Percentiles rank a stretch among this genome's conserved stretches.
Conservation (phyloP, 306 rosid species). For the Citrullus mucosospermus region DNA sequence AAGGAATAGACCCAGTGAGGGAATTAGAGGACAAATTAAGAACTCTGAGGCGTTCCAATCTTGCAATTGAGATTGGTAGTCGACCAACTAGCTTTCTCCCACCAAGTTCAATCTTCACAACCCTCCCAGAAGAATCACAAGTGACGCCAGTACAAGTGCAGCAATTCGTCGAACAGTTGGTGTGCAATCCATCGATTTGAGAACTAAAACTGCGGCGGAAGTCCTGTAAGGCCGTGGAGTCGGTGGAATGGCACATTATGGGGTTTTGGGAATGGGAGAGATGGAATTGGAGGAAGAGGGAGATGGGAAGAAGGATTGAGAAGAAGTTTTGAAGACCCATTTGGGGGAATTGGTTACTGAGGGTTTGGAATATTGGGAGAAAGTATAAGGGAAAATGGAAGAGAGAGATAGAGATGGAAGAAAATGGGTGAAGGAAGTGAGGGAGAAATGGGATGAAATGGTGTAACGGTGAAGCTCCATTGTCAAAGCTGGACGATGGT, state of each 20-base stretch:
- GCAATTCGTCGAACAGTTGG: constrained; percentile 12
- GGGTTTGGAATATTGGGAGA: background rate
- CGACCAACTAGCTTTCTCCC: background rate
- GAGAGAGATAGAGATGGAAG: background rate
- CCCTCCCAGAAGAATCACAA: constrained; percentile 9
- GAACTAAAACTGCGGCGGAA: constrained; percentile 10
- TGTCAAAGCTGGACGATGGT: background rate
- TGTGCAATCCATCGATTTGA: constrained; percentile 9
- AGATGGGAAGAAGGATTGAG: background rate
- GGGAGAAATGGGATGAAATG: background rate
- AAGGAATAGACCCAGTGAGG: background rate
- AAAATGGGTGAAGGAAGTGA: background rate
- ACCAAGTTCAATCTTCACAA: constrained; percentile 15
- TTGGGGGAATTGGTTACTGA: background rate
- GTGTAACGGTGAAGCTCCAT: background rate
- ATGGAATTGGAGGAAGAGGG: background rate
- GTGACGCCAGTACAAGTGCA: constrained; percentile 19
- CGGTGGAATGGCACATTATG: constrained; percentile 15
- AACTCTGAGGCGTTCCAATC: constrained; percentile 8
- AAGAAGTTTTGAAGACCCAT: background rate
- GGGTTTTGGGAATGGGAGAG: constrained; percentile 11
- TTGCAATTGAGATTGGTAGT: constrained; percentile 9
- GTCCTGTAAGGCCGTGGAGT: constrained; percentile 12
- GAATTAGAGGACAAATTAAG: constrained; percentile 18
- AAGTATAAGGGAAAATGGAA: background rate